Evolutionary conservation across 2,329 filamentous ascomycete species (phyloP).

Genomic region (Rhynchosporium graminicola): DNA sequence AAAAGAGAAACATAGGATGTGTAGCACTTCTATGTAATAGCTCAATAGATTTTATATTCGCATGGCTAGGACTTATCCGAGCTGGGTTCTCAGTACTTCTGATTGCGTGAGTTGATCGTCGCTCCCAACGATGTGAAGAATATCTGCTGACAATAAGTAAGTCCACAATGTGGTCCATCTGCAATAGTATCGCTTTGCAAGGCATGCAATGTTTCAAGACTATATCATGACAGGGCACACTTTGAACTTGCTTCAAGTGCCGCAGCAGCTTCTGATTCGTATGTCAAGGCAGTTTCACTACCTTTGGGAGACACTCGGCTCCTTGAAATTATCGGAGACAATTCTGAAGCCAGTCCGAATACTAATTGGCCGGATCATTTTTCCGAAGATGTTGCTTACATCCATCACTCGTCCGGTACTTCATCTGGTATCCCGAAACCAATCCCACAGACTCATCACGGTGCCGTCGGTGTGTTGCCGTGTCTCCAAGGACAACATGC

Average conservation of each 20-base stretch:
- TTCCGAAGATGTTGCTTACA: conserved; percentile 51
- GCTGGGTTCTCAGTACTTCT: conserved; percentile 57
- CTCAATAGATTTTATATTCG: conserved; percentile 57
- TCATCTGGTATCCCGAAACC: conserved; percentile 64
- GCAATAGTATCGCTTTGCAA: conserved; percentile 56
- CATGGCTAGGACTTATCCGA: conserved; percentile 60
- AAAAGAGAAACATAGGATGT: conserved; percentile 23
- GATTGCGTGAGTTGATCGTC: conserved; percentile 49
- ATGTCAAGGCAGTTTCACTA: conserved; percentile 19
- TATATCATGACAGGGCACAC: conserved; percentile 46
- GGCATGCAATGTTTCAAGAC: conserved; percentile 47
- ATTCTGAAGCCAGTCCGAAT: conserved; percentile 1
- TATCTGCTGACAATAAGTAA: conserved; percentile 30
- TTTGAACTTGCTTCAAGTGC: conserved; percentile 22
- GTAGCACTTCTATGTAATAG: conserved; percentile 59
- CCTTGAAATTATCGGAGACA: too few species aligned
- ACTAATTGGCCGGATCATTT: background rate
- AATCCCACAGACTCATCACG: conserved; percentile 58
- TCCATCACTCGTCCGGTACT: conserved; percentile 66
- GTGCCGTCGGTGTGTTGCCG: conserved; percentile 56
- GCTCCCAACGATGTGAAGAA: background rate
- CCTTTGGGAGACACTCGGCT: conserved; percentile 10
- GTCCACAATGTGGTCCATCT: conserved; percentile 48
- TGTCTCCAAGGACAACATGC: conserved; percentile 43
- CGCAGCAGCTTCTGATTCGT: conserved; percentile 27